phyloP scores from a whole-genome alignment of 106 monocot genomes.

The Chionographis japonica region DNA sequence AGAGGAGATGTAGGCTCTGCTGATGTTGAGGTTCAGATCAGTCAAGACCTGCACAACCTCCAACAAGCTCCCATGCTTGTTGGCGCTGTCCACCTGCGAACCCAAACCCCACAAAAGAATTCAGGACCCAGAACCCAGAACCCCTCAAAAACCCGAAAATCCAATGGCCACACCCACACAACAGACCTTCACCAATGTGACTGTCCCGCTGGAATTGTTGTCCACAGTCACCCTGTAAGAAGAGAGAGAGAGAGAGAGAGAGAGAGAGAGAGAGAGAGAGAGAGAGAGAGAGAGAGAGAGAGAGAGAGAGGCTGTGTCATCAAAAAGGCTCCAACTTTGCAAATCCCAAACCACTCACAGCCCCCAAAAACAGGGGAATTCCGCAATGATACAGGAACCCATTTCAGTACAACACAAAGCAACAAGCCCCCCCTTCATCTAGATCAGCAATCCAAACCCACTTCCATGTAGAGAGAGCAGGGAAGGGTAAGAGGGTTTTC shows the following conservation, averaged over 20 bases:
- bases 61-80: conserved; percentile 77
- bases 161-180: not conserved
- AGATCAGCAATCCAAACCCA: not conserved
- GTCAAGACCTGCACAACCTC: conserved; percentile 90
- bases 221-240: conserved; percentile 80
- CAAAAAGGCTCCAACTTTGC: too few species aligned
- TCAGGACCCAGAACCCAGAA: not conserved
- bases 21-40: conserved; percentile 82
- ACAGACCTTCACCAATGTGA: conserved; percentile 76
- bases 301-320: too few species aligned
- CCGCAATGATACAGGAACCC: too few species aligned
- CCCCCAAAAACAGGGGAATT: too few species aligned
- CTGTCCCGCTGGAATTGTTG: conserved; percentile 57
- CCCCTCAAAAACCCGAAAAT: not conserved
- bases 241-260: too few species aligned
- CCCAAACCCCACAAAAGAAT: conserved; percentile 3
- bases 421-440: not conserved
- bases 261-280: too few species aligned
- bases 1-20: conserved; percentile 90
- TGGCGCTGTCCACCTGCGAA: conserved; percentile 87
- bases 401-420: conserved; percentile 1
- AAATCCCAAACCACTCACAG: too few species aligned
- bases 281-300: too few species aligned
- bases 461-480: not conserved
- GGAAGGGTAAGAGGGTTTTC: not conserved